Evolutionary conservation across 441 rosid species (phyloP).

Genomic region (Breynia disticha): DNA sequence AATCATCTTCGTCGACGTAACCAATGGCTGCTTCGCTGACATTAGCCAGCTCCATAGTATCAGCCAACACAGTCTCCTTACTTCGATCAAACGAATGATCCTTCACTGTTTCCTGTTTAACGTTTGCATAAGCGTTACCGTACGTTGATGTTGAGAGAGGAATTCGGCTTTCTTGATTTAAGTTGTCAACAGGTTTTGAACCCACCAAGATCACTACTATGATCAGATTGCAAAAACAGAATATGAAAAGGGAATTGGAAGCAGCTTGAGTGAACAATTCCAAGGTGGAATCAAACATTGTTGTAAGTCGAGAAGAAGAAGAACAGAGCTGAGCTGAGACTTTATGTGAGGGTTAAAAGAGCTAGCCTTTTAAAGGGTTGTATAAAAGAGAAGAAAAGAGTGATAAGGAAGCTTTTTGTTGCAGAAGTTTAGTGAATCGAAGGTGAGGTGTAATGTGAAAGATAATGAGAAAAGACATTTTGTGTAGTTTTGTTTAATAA

Average conservation of each 20-base stretch:
- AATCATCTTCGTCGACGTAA: background rate
- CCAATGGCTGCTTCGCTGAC: background rate
- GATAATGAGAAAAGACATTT: conserved; percentile 4
- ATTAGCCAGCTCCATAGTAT: background rate
- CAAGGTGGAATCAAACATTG: conserved; percentile 33
- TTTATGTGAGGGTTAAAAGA: background rate
- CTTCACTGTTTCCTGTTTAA: conserved; percentile 1
- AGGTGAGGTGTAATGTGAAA: conserved; percentile 12
- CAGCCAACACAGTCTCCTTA: background rate
- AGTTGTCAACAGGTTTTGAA: conserved; percentile 24
- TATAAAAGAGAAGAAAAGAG: conserved; percentile 5
- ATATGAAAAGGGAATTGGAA: conserved; percentile 41
- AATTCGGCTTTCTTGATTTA: conserved; percentile 15
- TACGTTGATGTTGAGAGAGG: conserved; percentile 4
- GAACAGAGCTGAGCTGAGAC: background rate
- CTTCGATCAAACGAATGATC: background rate
- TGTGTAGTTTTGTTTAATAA: conserved; percentile 1
- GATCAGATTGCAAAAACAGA: conserved; percentile 55
- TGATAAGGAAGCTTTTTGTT: conserved; percentile 17
- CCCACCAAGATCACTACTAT: conserved; percentile 39
- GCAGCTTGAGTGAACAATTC: conserved; percentile 39
- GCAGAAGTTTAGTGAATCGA: conserved; percentile 8
- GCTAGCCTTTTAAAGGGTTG: conserved; percentile 1
- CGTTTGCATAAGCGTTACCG: background rate
- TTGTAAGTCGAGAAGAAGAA: background rate